Conservation (phyloP, 768 basidiomycete genomes). For the Lentinula boryana region DNA sequence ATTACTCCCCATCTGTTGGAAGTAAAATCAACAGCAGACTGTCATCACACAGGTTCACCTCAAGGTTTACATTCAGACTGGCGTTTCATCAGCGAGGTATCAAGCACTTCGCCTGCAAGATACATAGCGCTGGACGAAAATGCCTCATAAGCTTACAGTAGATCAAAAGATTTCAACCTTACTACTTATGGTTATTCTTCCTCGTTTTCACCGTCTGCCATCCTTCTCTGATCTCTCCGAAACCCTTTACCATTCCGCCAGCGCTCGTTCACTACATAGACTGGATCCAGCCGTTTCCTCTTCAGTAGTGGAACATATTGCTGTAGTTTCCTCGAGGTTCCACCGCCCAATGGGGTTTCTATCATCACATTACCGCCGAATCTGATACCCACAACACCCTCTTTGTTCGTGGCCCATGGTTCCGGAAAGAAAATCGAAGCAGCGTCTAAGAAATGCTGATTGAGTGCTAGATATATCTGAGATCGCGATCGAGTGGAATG, state of each 20-base stretch:
- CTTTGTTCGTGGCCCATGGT: constrained; percentile 23
- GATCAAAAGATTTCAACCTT: not conserved
- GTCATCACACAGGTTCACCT: no score
- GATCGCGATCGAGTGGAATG: constrained; percentile 53
- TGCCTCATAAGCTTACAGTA: not conserved
- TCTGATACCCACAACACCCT: constrained; percentile 13
- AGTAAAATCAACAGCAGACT: no score
- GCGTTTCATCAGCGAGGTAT: no score
- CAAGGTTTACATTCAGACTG: no score
- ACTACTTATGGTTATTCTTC: not conserved
- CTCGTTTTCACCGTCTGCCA: constrained; percentile 14
- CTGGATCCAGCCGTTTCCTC: constrained; percentile 62
- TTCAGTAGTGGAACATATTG: constrained; percentile 66
- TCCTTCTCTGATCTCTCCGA: constrained; percentile 33
- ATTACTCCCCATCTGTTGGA: no score
- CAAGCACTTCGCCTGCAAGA: no score
- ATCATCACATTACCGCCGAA: constrained; percentile 18
- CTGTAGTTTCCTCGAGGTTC: constrained; percentile 49
- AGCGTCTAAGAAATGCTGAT: constrained; percentile 59
- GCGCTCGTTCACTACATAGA: constrained; percentile 70
- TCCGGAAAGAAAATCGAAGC: constrained; percentile 38
- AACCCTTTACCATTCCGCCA: constrained; percentile 69
- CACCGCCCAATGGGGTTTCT: constrained; percentile 66
- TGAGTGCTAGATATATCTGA: constrained; percentile 56
- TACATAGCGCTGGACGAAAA: not conserved